A percentile compares a stretch with the other conserved stretches of the same genome.
These are phyloP conservation scores for Orychophragmus violaceus DNA, from an alignment of 345 rosid species.

Conservation along the genomic window DNA sequence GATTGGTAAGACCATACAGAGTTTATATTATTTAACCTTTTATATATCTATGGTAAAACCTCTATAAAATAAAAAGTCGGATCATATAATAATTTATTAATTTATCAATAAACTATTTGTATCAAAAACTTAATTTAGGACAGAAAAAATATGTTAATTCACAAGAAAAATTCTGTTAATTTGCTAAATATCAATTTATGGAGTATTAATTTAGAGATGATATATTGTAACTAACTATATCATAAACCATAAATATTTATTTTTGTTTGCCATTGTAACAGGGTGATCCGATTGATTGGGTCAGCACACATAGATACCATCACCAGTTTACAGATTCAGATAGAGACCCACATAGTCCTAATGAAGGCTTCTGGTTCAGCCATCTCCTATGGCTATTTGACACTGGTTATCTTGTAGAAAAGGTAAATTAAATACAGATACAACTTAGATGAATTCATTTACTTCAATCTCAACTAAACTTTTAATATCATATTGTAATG, in stretches of 20 bases:
- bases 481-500: not conserved
- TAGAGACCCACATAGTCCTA: conserved; percentile 93
- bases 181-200: no score
- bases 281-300: conserved; percentile 82
- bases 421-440: conserved; percentile 31
- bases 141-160: no score
- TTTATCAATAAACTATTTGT: no score
- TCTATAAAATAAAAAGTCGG: no score
- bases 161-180: no score
- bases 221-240: not conserved
- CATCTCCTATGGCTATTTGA: conserved; percentile 84
- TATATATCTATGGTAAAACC: no score
- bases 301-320: conserved; percentile 82
- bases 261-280: conserved; percentile 3
- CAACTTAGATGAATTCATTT: not conserved
- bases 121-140: no score
- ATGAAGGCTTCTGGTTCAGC: conserved; percentile 87
- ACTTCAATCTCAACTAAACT: not conserved
- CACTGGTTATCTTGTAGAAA: conserved; percentile 40
- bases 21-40: not conserved
- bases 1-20: not conserved
- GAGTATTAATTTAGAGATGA: no score
- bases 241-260: not conserved
- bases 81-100: no score
- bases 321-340: conserved; percentile 81